Evolutionary conservation across 352 stramenopile species (phyloP).

Genomic region (Phytophthora ramorum): DNA sequence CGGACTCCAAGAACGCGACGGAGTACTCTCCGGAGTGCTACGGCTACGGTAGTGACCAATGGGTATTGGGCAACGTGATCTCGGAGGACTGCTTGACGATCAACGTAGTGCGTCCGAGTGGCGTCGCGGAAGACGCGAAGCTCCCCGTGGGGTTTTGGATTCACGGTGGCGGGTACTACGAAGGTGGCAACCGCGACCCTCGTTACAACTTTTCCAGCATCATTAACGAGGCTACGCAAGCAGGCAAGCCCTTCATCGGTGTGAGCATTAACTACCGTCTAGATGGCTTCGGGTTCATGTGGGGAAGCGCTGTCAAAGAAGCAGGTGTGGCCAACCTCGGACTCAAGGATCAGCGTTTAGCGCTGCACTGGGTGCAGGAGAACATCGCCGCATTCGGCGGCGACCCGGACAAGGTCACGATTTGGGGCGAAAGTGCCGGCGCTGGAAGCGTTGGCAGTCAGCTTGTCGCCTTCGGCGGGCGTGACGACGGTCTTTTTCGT

Average conservation of each 20-base stretch:
- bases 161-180: slow-evolving; percentile 28
- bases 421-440: slow-evolving; percentile 57
- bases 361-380: slow-evolving; percentile 52
- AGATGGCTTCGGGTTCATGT: slow-evolving; percentile 41
- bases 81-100: slow-evolving; percentile 73
- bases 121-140: slow-evolving; percentile 14
- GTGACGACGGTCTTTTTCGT: slow-evolving; percentile 29
- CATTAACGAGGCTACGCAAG: slow-evolving; percentile 24
- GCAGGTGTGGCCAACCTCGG: slow-evolving; percentile 79
- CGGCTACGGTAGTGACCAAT: slow-evolving; percentile 32
- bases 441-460: slow-evolving; percentile 35
- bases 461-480: slow-evolving; percentile 30
- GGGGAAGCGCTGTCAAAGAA: slow-evolving; percentile 33
- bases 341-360: slow-evolving; percentile 82
- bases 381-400: slow-evolving; percentile 31
- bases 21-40: slow-evolving; percentile 49
- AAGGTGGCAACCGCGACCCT: slow-evolving; percentile 35
- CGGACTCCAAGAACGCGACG: slow-evolving; percentile 34
- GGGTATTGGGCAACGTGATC: slow-evolving; percentile 28
- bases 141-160: slow-evolving; percentile 40
- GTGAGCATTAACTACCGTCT: slow-evolving; percentile 55
- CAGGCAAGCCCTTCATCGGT: slow-evolving; percentile 38
- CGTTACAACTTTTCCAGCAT: slow-evolving; percentile 45
- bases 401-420: slow-evolving; percentile 27
- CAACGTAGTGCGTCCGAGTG: slow-evolving; percentile 38